Base-by-base conservation (phyloP, 176 grass and related monocot species). In the Bromus sterilis region DNA sequence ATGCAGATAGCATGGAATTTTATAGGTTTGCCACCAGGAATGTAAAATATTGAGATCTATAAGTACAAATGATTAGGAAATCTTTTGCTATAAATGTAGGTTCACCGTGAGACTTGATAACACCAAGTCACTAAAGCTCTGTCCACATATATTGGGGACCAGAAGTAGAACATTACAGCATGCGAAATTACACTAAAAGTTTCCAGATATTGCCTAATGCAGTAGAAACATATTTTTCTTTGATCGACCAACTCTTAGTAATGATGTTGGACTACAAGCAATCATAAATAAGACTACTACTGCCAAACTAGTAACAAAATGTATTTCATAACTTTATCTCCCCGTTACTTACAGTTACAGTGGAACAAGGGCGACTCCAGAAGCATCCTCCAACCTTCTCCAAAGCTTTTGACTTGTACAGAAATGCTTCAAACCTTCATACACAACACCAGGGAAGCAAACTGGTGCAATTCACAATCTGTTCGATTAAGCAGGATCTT, bases 401-500 rank as follows among this genome's bases (percentile, higher is more conserved):
- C 34, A 74, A 35, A 15, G 37, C 14, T 55, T 11, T 42, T 66
- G 31, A 24, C 31, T 80, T 58, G 30, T 2, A 18, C 5, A 60
- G 31, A 70, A 75, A 69, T 42, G 24, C 6, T 77, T 55, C 57
- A 33, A 16, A 53, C 77, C 37, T 70, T 66, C 30, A 30, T 55
- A 63, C 71, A 11, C 30, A 71, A 37, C 69, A 79, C 36, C 33
- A 43, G 32, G 62, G 11, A 66, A 26, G 29, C 1, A 25, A n/a
- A 32, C 26, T 12, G 18, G 60, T 3, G 13, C 1, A 32, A 51
- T 31, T 70, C 0, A 2, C 41, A 5, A 81, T 89, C 71, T 77
- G 63, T 34, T 76, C 71, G 71, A 71, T 39, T 84, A 55, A 23
- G 55, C 37, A 25, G n/a, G 87, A 89, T 85, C 34, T 44, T 15